phyloP scores from a whole-genome alignment of 805 yeast genomes.

The Barnettozyma pratensis region DNA sequence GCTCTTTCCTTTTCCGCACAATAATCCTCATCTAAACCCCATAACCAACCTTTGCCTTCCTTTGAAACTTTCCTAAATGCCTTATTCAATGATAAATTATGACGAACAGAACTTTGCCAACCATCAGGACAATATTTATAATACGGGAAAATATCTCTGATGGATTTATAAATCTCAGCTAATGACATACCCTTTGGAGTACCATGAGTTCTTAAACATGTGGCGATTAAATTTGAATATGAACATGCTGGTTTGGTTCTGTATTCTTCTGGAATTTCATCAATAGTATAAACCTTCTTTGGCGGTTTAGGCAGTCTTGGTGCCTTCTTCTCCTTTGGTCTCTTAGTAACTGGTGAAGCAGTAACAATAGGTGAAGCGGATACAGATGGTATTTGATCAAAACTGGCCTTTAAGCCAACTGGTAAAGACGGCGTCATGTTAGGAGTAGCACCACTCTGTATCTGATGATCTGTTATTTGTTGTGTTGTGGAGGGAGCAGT shows the following conservation, averaged over 20 bases:
- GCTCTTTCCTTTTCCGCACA: constrained; percentile 76
- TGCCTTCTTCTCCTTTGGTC: constrained; percentile 40
- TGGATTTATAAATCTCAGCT: constrained; percentile 81
- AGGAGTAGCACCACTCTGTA: too few species aligned
- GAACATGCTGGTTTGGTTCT: constrained; percentile 80
- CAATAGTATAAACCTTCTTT: constrained; percentile 64
- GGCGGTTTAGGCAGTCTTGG: constrained; percentile 47
- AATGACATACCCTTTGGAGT: constrained; percentile 71
- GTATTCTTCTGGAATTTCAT: constrained; percentile 86
- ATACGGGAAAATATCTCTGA: constrained; percentile 85
- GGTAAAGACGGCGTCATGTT: too few species aligned
- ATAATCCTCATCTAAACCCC: constrained; percentile 87
- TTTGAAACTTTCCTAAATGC: constrained; percentile 76
- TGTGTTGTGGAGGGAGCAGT: too few species aligned
- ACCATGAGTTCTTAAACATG: constrained; percentile 65
- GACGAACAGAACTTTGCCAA: constrained; percentile 94
- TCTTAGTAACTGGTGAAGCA: constrained; percentile 29
- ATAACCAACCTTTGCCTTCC: constrained; percentile 91
- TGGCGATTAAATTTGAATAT: constrained; percentile 74
- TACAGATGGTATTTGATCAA: too few species aligned
- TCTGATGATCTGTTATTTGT: too few species aligned
- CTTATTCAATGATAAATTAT: constrained; percentile 80
- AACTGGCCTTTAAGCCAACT: too few species aligned
- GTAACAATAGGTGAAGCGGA: not conserved
- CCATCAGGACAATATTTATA: constrained; percentile 94